Evolutionary conservation across 495 filamentous ascomycete species (phyloP).

Genomic region (Penicillium verhagenii): DNA sequence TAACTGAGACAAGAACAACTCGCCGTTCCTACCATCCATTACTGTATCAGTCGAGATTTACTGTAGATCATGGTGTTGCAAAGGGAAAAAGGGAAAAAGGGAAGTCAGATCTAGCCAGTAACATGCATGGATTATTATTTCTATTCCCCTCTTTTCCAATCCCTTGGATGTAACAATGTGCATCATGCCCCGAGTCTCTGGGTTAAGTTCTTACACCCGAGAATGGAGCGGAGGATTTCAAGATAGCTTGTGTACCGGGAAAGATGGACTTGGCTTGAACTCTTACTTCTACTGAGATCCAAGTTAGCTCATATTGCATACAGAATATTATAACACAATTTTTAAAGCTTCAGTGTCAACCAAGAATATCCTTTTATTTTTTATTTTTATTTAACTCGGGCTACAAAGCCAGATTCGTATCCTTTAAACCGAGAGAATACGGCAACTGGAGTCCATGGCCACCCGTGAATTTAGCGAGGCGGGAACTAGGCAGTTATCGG

Average conservation of each 20-base stretch:
- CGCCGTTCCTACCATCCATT: not conserved
- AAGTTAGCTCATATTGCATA: too few relatives aligned
- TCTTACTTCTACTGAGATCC: not conserved
- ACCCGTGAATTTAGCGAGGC: not conserved
- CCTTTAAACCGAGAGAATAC: too few relatives aligned
- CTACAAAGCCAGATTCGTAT: not conserved
- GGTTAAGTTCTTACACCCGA: conserved; percentile 18
- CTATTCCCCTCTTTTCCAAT: conserved; percentile 3
- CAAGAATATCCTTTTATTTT: too few relatives aligned
- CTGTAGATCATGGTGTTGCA: conserved; percentile 3
- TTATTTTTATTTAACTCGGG: not conserved
- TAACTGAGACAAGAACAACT: not conserved
- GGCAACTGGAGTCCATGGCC: too few relatives aligned
- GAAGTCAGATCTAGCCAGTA: not conserved
- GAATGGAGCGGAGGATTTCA: conserved; percentile 9
- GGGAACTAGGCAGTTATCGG: conserved; percentile 1
- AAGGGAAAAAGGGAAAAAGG: not conserved
- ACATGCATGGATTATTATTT: too few relatives aligned
- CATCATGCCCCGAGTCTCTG: conserved; percentile 6
- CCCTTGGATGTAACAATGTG: conserved; percentile 13
- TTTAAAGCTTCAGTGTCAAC: too few relatives aligned
- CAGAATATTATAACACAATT: too few relatives aligned
- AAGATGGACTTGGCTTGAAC: not conserved
- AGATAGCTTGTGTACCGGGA: not conserved
- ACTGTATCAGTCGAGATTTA: not conserved